Evolutionary conservation across 2,329 filamentous ascomycete genomes (phyloP), one percentile per base, ranked within the genome.

Genomic region (Nannizzia gypsea): DNA sequence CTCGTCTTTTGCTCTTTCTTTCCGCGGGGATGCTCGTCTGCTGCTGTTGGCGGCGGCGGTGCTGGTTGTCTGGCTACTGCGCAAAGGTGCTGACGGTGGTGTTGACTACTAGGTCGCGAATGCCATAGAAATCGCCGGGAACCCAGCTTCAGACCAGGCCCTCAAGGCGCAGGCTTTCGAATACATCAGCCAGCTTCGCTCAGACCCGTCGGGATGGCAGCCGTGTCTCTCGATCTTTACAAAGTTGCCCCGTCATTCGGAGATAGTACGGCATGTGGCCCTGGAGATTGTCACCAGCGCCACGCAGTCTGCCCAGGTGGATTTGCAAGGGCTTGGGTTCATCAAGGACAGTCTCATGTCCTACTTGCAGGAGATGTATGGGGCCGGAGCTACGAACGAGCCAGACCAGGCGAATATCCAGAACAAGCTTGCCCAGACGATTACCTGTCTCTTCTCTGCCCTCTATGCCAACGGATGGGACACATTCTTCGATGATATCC

Each of bases 381-480:
- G 84, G 58, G 77, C 80, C 42, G 74, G 75, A 13, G 15, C 70
- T 22, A 77, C 77, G 36, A 78, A 80, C 61, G 74, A 78, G 58
- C 76, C 85, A 64, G 93, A 99, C 71, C 83, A 86, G 6, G 73
- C 83, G 24, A 82, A 83, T 65, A 86, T 99, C 48, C 92, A 97
- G 75, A 99, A 97, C 77, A 99, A 99, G 76, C 83, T 99, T 66
- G 91, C 92, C 52, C 93, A 99, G 76, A 96, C 91, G 11, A 78
- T 99, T 67, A 99, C 93, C 8, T 93, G 90, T 69, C 84, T 99
- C 57, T 99, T 99, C 73, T 87, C 90, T 38, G 84, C 86, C 11
- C 80, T 95, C 59, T 99, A 99, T 73, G 84, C 84, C 58, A 83
- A 87, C 58, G 87, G 88, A 40, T 99, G 93, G 93, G 83, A 89